These are phyloP conservation scores for Paralagenidium karlingii DNA, from an alignment of 352 stramenopile species.

Conservation along the genomic window DNA sequence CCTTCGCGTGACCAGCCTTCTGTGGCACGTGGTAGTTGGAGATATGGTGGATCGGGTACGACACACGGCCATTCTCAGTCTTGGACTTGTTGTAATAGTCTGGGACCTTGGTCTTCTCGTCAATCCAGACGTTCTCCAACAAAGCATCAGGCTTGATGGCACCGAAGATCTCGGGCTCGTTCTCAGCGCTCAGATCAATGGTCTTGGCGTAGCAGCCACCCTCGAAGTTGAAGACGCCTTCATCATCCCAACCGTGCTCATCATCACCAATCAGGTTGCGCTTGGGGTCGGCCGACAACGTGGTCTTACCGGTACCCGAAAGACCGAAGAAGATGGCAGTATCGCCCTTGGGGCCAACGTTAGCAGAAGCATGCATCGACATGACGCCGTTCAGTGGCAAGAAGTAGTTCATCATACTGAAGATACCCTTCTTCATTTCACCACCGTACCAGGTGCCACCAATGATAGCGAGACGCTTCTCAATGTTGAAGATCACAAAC, in stretches of 20 bases:
- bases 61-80: slow-evolving; percentile 98
- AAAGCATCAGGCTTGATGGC: slow-evolving; percentile 96
- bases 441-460: slow-evolving; percentile 95
- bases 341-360: slow-evolving; percentile 94
- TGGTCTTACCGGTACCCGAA: slow-evolving; percentile 85
- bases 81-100: slow-evolving; percentile 96
- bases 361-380: slow-evolving; percentile 97
- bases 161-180: slow-evolving; percentile 97
- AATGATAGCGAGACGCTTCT: slow-evolving; percentile 92
- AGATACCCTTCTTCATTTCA: slow-evolving; percentile 99
- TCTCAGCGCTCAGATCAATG: slow-evolving; percentile 92
- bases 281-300: slow-evolving; percentile 83
- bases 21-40: slow-evolving; percentile 83
- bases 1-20: slow-evolving; percentile 90
- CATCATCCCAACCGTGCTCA: slow-evolving; percentile 97
- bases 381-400: slow-evolving; percentile 92
- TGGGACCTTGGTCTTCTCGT: slow-evolving; percentile 48
- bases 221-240: slow-evolving; percentile 99
- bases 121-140: slow-evolving; percentile 94
- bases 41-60: slow-evolving; percentile 99
- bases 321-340: slow-evolving; percentile 97
- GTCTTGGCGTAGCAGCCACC: slow-evolving; percentile 99
- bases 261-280: slow-evolving; percentile 70
- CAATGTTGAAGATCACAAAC: slow-evolving; percentile 95
- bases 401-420: slow-evolving; percentile 98